Conservation (phyloP, 768 basidiomycete genomes). For the Naganishia antarctica region DNA sequence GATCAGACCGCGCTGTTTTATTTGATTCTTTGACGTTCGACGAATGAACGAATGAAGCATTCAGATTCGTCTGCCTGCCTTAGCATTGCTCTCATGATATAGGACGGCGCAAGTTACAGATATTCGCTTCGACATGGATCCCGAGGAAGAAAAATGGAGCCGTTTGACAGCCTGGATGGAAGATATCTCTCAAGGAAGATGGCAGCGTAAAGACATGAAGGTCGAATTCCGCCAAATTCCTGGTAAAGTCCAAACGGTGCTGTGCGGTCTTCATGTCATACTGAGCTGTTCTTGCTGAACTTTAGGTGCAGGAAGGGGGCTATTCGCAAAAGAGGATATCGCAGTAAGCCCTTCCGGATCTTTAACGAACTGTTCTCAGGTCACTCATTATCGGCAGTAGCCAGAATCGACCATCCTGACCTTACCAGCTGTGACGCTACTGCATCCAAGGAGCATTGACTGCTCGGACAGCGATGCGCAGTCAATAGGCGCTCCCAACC, state of each 20-base stretch:
- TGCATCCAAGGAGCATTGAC: slow-evolving; percentile 67
- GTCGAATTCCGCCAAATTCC: slow-evolving; percentile 56
- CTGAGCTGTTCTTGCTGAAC: not conserved
- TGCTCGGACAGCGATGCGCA: not conserved
- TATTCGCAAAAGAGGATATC: slow-evolving; percentile 57
- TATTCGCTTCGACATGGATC: too few relatives aligned
- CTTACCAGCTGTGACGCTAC: slow-evolving; percentile 64
- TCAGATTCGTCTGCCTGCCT: too few relatives aligned
- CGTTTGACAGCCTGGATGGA: slow-evolving; percentile 50
- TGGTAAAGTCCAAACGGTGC: slow-evolving; percentile 51
- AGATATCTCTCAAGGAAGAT: slow-evolving; percentile 22
- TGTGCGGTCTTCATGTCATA: not conserved
- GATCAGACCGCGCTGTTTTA: too few relatives aligned
- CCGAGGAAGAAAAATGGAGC: slow-evolving; percentile 4
- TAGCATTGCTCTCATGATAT: too few relatives aligned
- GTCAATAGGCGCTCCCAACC: slow-evolving; percentile 21
- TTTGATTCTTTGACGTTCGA: too few relatives aligned
- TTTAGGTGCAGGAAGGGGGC: slow-evolving; percentile 64
- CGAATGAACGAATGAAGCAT: too few relatives aligned
- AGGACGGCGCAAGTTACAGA: too few relatives aligned
- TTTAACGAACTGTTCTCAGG: not conserved
- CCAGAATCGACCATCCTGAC: slow-evolving; percentile 62
- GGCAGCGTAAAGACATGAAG: slow-evolving; percentile 49
- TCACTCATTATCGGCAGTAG: slow-evolving; percentile 36
- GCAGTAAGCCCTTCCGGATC: slow-evolving; percentile 48